Evolutionary conservation across 495 filamentous ascomycete species (phyloP), one percentile per base, ranked within the genome.

Genomic region (Penicillium canariense): DNA sequence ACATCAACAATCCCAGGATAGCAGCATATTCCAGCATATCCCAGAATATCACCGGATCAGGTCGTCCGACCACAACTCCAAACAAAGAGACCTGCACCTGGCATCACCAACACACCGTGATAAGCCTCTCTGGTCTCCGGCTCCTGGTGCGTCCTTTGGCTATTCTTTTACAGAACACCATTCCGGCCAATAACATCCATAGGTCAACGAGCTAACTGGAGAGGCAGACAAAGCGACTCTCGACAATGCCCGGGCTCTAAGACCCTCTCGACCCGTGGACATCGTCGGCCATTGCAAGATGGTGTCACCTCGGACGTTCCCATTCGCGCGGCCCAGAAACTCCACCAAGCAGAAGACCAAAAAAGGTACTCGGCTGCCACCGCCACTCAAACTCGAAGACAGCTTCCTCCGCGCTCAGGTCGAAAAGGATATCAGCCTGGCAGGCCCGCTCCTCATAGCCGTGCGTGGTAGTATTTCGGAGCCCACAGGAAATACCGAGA

Each of bases 221-320:
- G 48, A 46, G 25, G 14, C 34, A 50, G 48, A 50, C 48, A 50
- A 50, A 50, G 48, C 38, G 2, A 12, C 34, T 10, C 5, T 32
- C 3, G 15, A 50, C 23, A 50, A 50, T 50, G 48, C 48, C 25
- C 23, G 20, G 25, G 31, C 43, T 27, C 25, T 46, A 46, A 46
- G 9, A 20, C 11, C 20, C 23, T 11, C 5, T 2, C 15, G 38
- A 40, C 18, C 38, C 22, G 38, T 42, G 10, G 38, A 42, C 22
- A 14, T 22, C 25, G 43, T 18, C 23, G 30, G 30, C 30, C 30
- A 32, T 6, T 6, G 30, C 48, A 50, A 39, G 46, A 56, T 56
- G 54, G 54, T 56, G 18, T 56, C 54, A 22, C 48, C 54, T 28
- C 36, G 26, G 12, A 46, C 48, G 5, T 49, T 49, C 11, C 47